These are phyloP conservation scores for Artemisia annua DNA, from an alignment of 129 eudicot genomes.

Conservation along the genomic window DNA sequence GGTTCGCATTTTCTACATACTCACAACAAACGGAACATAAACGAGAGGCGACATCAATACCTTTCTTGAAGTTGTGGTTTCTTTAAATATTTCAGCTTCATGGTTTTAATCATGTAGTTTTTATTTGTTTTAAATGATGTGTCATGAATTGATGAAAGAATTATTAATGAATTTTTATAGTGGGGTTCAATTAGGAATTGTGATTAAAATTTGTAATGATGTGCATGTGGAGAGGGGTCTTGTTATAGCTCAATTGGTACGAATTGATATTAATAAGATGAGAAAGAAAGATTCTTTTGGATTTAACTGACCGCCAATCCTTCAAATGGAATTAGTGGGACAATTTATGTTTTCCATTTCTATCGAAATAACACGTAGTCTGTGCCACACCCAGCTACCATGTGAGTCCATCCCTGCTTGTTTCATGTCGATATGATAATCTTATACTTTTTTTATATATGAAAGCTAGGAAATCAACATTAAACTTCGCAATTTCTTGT, in stretches of 20 bases:
- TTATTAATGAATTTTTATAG: neutral
- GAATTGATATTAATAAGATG: constrained; percentile 45
- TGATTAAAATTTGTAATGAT: constrained; percentile 39
- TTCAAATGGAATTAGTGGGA: constrained; percentile 31
- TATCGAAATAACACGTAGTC: neutral
- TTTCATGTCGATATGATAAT: too few relatives aligned
- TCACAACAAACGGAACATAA: too few relatives aligned
- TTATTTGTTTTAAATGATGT: neutral
- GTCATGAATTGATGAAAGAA: constrained; percentile 20
- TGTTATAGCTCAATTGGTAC: constrained; percentile 41
- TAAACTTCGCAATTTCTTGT: too few relatives aligned
- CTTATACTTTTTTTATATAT: too few relatives aligned
- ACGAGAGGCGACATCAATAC: too few relatives aligned
- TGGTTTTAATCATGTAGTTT: neutral
- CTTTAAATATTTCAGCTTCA: constrained; percentile 50
- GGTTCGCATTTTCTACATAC: too few relatives aligned
- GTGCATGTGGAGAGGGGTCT: constrained; percentile 53
- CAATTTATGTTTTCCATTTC: constrained; percentile 14
- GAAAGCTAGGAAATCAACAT: too few relatives aligned
- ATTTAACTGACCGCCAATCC: constrained; percentile 28
- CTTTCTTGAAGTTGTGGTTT: constrained; percentile 43
- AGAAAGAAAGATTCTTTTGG: constrained; percentile 65
- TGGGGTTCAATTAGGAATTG: constrained; percentile 23
- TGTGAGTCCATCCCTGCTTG: too few relatives aligned
- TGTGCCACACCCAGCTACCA: too few relatives aligned